phyloP scores from a whole-genome alignment of 2,329 filamentous ascomycete species.

The Aulographum hederae region DNA sequence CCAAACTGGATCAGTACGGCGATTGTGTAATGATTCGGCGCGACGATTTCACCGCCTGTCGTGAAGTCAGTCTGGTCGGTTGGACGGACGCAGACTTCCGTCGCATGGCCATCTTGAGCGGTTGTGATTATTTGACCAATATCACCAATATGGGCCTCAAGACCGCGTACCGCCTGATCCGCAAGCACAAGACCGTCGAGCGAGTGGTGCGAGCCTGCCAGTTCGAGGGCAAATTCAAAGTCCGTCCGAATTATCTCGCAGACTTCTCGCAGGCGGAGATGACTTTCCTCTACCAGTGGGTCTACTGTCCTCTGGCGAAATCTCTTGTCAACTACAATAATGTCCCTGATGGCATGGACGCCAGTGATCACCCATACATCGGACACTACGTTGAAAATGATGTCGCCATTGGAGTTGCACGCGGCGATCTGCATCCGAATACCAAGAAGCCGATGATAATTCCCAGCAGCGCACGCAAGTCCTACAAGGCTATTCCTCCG shows the following conservation, averaged over 20 bases:
- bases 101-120: constrained; percentile 88
- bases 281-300: constrained; percentile 87
- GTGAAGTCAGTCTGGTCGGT: constrained; percentile 72
- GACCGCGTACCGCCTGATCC: constrained; percentile 77
- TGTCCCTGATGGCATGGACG: constrained; percentile 17
- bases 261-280: constrained; percentile 73
- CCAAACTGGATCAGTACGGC: constrained; percentile 86
- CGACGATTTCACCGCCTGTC: constrained; percentile 70
- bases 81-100: constrained; percentile 89
- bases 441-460: constrained; percentile 48
- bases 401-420: constrained; percentile 55
- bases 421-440: constrained; percentile 73
- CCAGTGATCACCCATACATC: constrained; percentile 63
- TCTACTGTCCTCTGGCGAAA: constrained; percentile 62
- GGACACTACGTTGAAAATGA: constrained; percentile 52
- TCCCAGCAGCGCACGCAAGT: too few species aligned
- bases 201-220: constrained; percentile 65
- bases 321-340: constrained; percentile 58
- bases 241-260: constrained; percentile 67
- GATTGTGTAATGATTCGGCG: constrained; percentile 86
- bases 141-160: constrained; percentile 80
- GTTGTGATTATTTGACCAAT: constrained; percentile 84
- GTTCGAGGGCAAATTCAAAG: constrained; percentile 69
- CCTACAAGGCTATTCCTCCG: too few species aligned
- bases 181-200: constrained; percentile 79